These are phyloP conservation scores for Catharanthus roseus DNA, from an alignment of 257 asterid genomes.

Conservation along the genomic window DNA sequence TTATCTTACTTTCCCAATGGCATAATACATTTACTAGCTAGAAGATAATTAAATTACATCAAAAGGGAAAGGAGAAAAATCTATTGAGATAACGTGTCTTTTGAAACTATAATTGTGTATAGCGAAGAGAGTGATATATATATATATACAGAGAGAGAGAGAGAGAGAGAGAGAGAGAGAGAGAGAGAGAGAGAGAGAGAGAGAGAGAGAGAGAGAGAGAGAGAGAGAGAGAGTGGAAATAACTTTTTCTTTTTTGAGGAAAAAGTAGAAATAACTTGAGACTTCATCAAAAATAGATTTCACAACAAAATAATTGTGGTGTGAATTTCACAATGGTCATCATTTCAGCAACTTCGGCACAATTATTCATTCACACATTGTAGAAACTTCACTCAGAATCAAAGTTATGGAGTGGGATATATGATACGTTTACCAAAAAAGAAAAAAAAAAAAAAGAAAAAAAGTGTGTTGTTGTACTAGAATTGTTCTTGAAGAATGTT, in stretches of 20 bases:
- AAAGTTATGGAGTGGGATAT: not conserved
- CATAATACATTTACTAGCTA: no score
- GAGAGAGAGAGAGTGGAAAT: not conserved
- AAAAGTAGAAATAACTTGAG: not conserved
- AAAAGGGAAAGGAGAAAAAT: not conserved
- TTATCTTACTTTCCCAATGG: not conserved
- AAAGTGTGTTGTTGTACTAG: no score
- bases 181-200: not conserved
- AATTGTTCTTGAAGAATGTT: constrained; percentile 7
- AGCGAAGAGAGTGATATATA: no score
- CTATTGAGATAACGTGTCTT: not conserved
- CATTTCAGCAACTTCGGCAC: constrained; percentile 3
- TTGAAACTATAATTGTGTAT: not conserved
- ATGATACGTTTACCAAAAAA: not conserved
- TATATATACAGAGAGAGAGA: not conserved
- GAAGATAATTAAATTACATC: not conserved
- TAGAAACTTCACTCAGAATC: not conserved
- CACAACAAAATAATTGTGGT: not conserved
- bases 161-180: not conserved
- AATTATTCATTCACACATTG: constrained; percentile 12
- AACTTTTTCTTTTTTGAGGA: no score
- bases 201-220: not conserved
- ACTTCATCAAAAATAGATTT: not conserved
- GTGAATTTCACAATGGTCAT: not conserved
- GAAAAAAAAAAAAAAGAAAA: no score